Evolutionary conservation across 345 rosid genomes (phyloP).

Genomic region (Salix suchowensis): DNA sequence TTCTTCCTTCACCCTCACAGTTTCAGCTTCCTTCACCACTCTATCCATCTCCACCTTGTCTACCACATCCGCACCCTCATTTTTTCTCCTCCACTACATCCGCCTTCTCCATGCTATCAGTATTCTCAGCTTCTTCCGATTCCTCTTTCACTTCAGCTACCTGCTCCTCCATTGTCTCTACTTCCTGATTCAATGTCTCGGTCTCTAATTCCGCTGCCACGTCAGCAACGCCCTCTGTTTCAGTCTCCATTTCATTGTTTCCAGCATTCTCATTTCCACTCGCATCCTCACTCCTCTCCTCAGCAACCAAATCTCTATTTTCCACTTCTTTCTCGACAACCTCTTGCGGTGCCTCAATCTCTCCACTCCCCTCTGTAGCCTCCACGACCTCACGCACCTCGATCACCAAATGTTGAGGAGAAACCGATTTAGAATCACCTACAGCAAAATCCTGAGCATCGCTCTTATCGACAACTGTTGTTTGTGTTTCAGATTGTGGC

Average conservation of each 20-base stretch:
- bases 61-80: neutral
- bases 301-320: neutral
- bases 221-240: neutral
- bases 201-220: slow-evolving; percentile 13
- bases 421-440: neutral
- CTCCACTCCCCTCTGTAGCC: neutral
- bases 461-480: neutral
- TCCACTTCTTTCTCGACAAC: neutral
- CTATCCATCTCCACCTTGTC: slow-evolving; percentile 8
- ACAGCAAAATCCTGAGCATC: slow-evolving; percentile 9
- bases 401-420: slow-evolving; percentile 7
- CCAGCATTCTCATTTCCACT: neutral
- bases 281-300: slow-evolving; percentile 9
- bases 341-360: neutral
- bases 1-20: neutral
- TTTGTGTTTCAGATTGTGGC: slow-evolving; percentile 1
- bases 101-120: slow-evolving; percentile 8
- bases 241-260: neutral
- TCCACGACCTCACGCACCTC: slow-evolving; percentile 13
- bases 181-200: neutral
- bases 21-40: slow-evolving; percentile 17
- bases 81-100: slow-evolving; percentile 15
- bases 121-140: neutral
- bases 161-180: slow-evolving; percentile 13
- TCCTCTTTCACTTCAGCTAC: neutral